Conservation (phyloP, 495 filamentous ascomycete species). For the Neurospora pannonica region DNA sequence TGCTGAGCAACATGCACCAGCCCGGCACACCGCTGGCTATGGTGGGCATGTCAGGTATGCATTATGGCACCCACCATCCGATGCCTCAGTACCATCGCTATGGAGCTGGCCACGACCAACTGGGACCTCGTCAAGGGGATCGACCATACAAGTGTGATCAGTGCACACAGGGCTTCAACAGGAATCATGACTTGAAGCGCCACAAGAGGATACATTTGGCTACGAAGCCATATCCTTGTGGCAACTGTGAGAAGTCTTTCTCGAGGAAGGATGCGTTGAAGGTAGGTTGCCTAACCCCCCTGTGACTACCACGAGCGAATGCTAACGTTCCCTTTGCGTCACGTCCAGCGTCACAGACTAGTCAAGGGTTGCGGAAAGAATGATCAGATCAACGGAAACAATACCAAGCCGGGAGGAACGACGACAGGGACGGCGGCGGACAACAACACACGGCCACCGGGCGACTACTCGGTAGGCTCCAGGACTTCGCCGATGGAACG, state of each 20-base stretch:
- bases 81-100: constrained; percentile 26
- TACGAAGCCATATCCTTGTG: constrained; percentile 91
- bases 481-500: not conserved
- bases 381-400: not conserved
- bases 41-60: constrained; percentile 52
- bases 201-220: constrained; percentile 93
- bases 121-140: constrained; percentile 39
- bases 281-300: constrained; percentile 39
- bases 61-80: constrained; percentile 44
- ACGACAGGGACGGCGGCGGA: not conserved
- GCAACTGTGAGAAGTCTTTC: constrained; percentile 91
- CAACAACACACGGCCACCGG: not conserved
- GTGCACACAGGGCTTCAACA: constrained; percentile 88
- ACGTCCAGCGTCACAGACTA: constrained; percentile 70
- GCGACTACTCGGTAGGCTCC: not conserved
- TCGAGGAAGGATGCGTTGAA: constrained; percentile 95
- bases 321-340: constrained; percentile 3
- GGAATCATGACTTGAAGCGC: constrained; percentile 93
- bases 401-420: not conserved
- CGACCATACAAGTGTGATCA: constrained; percentile 91
- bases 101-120: constrained; percentile 20
- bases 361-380: constrained; percentile 82
- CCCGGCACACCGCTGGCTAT: constrained; percentile 62
- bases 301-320: not conserved
- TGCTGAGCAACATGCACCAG: constrained; percentile 69